phyloP scores from a whole-genome alignment of 371 early-diverging fungal species.

The Zopfochytrium polystomum region DNA sequence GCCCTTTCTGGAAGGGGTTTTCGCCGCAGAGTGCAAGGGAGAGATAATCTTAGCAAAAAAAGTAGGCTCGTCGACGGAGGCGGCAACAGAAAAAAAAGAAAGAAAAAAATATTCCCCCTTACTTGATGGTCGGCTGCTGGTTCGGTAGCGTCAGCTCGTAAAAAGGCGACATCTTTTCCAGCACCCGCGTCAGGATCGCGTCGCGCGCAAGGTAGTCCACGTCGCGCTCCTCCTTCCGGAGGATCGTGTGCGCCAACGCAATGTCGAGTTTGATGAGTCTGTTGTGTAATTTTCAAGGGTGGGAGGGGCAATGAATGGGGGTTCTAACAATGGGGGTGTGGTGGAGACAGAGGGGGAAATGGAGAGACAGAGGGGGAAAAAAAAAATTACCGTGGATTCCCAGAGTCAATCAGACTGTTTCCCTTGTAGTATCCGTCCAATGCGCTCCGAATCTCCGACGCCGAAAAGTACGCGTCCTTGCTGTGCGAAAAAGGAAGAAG shows the following conservation, averaged over 20 bases:
- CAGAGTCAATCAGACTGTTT: conserved; percentile 55
- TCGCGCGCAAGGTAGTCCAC: conserved; percentile 56
- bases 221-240: conserved; percentile 60
- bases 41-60: no score
- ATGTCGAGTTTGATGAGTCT: conserved; percentile 58
- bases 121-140: conserved; percentile 42
- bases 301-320: no score
- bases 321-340: no score
- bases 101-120: background rate
- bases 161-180: conserved; percentile 57
- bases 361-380: background rate
- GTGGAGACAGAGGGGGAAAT: background rate
- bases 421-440: conserved; percentile 60
- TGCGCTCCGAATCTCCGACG: conserved; percentile 53
- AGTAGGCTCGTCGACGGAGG: no score
- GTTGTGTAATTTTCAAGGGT: background rate
- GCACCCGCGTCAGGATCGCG: conserved; percentile 45
- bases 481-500: background rate
- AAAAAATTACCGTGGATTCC: conserved; percentile 53
- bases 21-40: background rate
- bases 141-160: conserved; percentile 50
- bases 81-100: background rate
- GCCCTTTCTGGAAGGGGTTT: conserved; percentile 23
- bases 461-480: conserved; percentile 57
- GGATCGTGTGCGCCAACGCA: conserved; percentile 56